phyloP scores from a whole-genome alignment of 345 rosid species.

The Eucalyptus marginata region DNA sequence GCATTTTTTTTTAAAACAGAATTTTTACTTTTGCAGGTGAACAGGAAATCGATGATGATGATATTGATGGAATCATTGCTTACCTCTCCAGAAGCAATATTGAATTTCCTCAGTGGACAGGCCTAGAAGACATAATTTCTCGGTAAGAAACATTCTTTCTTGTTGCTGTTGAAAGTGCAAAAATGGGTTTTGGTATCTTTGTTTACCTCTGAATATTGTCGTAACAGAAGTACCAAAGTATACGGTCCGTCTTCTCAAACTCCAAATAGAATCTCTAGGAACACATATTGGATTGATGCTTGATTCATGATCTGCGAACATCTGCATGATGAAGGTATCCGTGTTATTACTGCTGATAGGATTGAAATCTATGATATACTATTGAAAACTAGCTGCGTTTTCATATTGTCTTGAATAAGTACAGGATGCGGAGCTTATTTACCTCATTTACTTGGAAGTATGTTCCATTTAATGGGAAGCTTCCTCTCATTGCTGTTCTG shows the following conservation, averaged over 20 bases:
- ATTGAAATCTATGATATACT: background rate
- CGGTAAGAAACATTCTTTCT: background rate
- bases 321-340: constrained; percentile 23
- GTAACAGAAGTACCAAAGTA: constrained; percentile 90
- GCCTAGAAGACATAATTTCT: constrained; percentile 28
- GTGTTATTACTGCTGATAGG: background rate
- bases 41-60: background rate
- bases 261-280: constrained; percentile 74
- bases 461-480: constrained; percentile 88
- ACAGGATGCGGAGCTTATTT: background rate
- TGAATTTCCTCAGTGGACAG: constrained; percentile 71
- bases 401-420: background rate
- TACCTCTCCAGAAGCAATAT: constrained; percentile 91
- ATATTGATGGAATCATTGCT: background rate
- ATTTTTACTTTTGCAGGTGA: background rate
- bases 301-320: constrained; percentile 79
- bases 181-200: background rate
- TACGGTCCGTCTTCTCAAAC: constrained; percentile 61
- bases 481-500: constrained; percentile 94
- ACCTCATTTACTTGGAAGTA: constrained; percentile 97
- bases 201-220: constrained; percentile 75
- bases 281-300: constrained; percentile 70
- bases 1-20: background rate
- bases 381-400: background rate
- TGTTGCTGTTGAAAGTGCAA: background rate